Conservation (phyloP, 2,329 filamentous ascomycete species). For the Nigrospora oryzae region DNA sequence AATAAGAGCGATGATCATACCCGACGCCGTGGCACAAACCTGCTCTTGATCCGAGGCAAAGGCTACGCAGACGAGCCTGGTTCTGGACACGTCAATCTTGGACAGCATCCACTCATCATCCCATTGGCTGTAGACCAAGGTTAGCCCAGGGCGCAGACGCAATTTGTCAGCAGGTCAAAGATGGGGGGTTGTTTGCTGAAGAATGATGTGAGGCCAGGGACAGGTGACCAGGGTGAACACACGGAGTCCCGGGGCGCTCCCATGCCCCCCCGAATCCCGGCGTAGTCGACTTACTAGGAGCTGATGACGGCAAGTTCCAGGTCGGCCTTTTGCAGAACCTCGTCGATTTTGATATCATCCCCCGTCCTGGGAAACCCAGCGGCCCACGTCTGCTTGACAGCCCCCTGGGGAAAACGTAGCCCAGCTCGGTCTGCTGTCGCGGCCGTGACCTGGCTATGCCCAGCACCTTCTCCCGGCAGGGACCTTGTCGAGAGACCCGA, state of each 20-base stretch:
- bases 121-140: constrained; percentile 44
- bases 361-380: constrained; percentile 48
- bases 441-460: background rate
- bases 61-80: constrained; percentile 54
- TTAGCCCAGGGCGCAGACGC: no score
- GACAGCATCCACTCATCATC: constrained; percentile 70
- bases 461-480: no score
- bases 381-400: constrained; percentile 76
- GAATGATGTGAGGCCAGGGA: no score
- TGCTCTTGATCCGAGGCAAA: constrained; percentile 44
- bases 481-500: no score
- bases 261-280: no score
- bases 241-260: no score
- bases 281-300: constrained; percentile 43
- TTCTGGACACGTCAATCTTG: constrained; percentile 55
- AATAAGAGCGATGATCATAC: background rate
- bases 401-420: constrained; percentile 45
- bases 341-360: constrained; percentile 80
- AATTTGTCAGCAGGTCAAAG: no score
- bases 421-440: constrained; percentile 2
- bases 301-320: constrained; percentile 75
- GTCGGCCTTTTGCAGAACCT: constrained; percentile 66
- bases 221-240: no score
- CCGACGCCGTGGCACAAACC: constrained; percentile 27
- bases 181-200: no score